These are phyloP conservation scores for Magnaporthales sp. DNA, from an alignment of 2,329 filamentous ascomycete species.

Conservation along the genomic window DNA sequence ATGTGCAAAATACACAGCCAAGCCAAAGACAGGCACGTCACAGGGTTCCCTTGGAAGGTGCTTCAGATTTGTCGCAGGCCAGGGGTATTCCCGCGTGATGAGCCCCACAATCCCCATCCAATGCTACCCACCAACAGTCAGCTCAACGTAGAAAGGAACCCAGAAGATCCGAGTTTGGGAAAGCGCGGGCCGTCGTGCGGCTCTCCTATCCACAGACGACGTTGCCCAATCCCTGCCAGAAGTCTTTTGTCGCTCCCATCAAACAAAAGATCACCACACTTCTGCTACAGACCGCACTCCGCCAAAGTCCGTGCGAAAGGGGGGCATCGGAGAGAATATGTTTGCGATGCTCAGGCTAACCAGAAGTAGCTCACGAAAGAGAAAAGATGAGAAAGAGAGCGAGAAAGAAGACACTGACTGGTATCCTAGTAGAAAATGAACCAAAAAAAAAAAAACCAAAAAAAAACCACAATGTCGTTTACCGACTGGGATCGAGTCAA, in stretches of 20 bases:
- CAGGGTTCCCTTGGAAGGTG: slow-evolving; percentile 15
- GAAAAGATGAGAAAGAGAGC: neutral
- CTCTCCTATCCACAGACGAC: neutral
- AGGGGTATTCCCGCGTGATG: slow-evolving; percentile 18
- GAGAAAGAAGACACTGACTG: neutral
- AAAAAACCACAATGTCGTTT: neutral
- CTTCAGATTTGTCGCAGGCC: slow-evolving; percentile 40
- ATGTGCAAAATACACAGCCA: neutral
- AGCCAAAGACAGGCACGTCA: neutral
- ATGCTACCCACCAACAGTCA: neutral
- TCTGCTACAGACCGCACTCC: neutral
- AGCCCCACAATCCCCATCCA: slow-evolving; percentile 1
- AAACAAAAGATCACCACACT: neutral
- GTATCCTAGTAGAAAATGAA: neutral
- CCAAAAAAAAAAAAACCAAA: neutral
- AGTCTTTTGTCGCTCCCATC: neutral
- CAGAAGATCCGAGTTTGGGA: neutral
- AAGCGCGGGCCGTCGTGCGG: neutral
- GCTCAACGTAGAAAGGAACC: neutral
- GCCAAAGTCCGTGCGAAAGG: neutral
- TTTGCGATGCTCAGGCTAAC: neutral
- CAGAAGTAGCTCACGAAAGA: too few species aligned
- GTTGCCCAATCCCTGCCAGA: neutral
- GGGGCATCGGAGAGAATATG: neutral
- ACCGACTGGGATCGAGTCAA: neutral